Evolutionary conservation across 1,139 yeast genomes (phyloP), one percentile per base, ranked within the genome.

Genomic region (Kodamaea fungicola): DNA sequence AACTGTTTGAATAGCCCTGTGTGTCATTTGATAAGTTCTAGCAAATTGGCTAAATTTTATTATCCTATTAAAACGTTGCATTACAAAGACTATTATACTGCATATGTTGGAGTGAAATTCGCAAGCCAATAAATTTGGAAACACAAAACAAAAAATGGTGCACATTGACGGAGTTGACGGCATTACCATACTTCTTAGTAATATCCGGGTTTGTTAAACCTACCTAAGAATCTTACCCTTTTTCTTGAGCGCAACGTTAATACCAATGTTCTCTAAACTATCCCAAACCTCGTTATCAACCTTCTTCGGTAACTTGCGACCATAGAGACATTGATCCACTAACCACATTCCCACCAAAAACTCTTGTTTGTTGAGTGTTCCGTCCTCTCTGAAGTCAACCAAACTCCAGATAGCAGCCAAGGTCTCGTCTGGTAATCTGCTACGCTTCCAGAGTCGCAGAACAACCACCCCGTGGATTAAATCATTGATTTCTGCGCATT

Each of bases 341-440:
- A 88, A 62, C 97, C 97, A 90, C 87, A 85, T 88, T 0, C 96
- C 98, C 9, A 89, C 94, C 29, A 90, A 64, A 52, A 92, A 92
- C 45, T 90, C 90, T 33, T 80, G 82, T 43, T 86, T 77, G 51
- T 83, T 86, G 37, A 90, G 64, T 0, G 88, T 78, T 0, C 96
- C 95, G 57, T 86, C 95, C 34, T 67, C 66, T 46, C 90, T 66
- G 33, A 75, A 74, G 54, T 89, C 96, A 12, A 89, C 95, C 37
- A 89, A 64, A 31, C 78, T 74, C 89, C 96, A 92, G 19, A 92
- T 82, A 33, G 76, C 74, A 12, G 66, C 71, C 28, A 92, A 64
- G 0, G 79, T 74, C 22, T 78, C 84, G 22, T 66, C 69, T 1
- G 92, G 80, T 22, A 92, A 64, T 45, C 81, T 71, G 34, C 95